Evolutionary conservation across 495 filamentous ascomycete species (phyloP), one percentile per base, ranked within the genome.

Genomic region (Aspergillus haitiensis): DNA sequence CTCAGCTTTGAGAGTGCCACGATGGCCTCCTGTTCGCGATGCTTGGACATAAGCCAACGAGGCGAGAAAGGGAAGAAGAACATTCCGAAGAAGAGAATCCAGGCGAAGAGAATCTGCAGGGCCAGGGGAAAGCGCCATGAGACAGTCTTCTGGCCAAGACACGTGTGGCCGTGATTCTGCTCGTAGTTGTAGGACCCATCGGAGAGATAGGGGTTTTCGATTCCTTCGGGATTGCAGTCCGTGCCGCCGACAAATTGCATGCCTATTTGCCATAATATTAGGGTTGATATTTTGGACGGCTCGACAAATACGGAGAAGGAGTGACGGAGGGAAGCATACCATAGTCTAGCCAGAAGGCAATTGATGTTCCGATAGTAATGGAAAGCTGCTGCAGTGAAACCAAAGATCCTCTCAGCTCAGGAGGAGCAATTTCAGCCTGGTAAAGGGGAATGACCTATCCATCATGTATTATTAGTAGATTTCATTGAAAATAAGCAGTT

Each of bases 41-140:
- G 87, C 73, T 90, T 86, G 64, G 81, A 81, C 16, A 88, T 89
- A 32, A 92, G 75, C 90, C 90, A 92, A 59, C 90, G 82, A 2
- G 90, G 90, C 31, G 84, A 88, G 67, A 85, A 82, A 11, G 90
- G 90, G 66, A 90, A 84, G 71, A 87, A 90, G 78, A 88, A 87
- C 64, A 92, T 79, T 31, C 88, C 87, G 55, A 81, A 55, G 21
- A 61, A 67, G 62, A 93, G 80, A 40, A 90, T 77, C 59, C 86
- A 75, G 11, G 84, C 89, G 16, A 88, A 88, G 7, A 80, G 67
- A 13, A 79, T 75, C 61, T 75, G 72, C 42, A 81, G 67, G 7
- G 74, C 75, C 55, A 79, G 64, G 12, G 78, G 78, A 6, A 79
- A 71, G 33, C 76, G 69, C 74, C 75, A 78, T 7, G 76, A 64